A percentile compares a stretch with the other conserved stretches of the same genome.
These are phyloP conservation scores for Colletotrichum echinochloae DNA, from an alignment of 2,329 filamentous ascomycete species.

Conservation along the genomic window DNA sequence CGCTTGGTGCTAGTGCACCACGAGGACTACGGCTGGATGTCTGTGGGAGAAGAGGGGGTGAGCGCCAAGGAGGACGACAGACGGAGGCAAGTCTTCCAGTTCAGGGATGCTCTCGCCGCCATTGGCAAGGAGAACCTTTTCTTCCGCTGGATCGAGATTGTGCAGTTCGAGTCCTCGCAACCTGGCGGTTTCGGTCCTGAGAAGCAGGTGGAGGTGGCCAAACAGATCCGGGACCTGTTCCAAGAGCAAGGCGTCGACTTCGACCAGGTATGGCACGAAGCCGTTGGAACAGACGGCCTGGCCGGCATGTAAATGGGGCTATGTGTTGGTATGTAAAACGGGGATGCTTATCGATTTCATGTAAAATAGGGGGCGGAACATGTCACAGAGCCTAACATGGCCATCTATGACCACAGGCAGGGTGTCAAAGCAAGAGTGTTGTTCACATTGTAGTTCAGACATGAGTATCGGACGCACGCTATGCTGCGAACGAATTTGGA, in stretches of 20 bases:
- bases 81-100: conserved; percentile 80
- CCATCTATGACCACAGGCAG: background rate
- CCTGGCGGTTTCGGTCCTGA: conserved; percentile 83
- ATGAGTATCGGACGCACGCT: conserved; percentile 4
- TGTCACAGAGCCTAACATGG: background rate
- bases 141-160: conserved; percentile 91
- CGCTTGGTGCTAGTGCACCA: conserved; percentile 77
- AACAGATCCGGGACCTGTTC: conserved; percentile 82
- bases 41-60: conserved; percentile 67
- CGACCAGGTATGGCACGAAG: conserved; percentile 80
- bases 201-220: conserved; percentile 77
- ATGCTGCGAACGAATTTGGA: conserved; percentile 18
- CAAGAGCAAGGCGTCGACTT: conserved; percentile 82
- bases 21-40: conserved; percentile 77
- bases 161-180: conserved; percentile 85
- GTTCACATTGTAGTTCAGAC: conserved; percentile 19
- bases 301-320: conserved; percentile 41
- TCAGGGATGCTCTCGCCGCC: conserved; percentile 79
- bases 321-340: background rate
- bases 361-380: conserved; percentile 1
- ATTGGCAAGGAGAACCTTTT: conserved; percentile 91
- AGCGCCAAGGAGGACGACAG: conserved; percentile 70
- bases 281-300: conserved; percentile 56
- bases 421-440: background rate
- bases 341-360: background rate